A percentile compares a stretch with the other conserved stretches of the same genome.
These are phyloP conservation scores for Rhodotorula sp. DNA, from an alignment of 1,284 basidiomycete species.

Conservation along the genomic window DNA sequence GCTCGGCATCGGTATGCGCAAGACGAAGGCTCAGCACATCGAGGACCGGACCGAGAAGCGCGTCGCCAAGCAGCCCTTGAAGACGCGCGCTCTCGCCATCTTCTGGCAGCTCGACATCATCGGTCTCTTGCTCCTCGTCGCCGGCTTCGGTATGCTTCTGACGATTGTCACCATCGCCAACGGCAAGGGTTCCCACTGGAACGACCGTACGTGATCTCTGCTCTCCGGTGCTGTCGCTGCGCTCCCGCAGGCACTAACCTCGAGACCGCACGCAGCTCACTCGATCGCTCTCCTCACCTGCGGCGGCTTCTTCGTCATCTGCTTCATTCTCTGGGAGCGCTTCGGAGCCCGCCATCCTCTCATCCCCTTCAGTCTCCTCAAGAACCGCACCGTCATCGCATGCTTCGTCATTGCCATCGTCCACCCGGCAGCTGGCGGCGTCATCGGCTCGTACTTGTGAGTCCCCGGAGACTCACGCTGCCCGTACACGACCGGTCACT, in stretches of 20 bases:
- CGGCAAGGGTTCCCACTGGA: slow-evolving; percentile 46
- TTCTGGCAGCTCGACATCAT: slow-evolving; percentile 49
- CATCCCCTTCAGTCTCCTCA: slow-evolving; percentile 47
- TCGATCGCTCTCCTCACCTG: slow-evolving; percentile 47
- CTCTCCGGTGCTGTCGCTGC: not conserved
- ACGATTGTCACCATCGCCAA: slow-evolving; percentile 50
- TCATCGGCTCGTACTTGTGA: slow-evolving; percentile 46
- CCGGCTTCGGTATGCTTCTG: slow-evolving; percentile 48
- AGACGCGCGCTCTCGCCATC: slow-evolving; percentile 32
- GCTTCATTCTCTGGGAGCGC: slow-evolving; percentile 47
- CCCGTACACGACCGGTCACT: not conserved
- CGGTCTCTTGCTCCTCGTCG: slow-evolving; percentile 48
- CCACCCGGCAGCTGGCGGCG: slow-evolving; percentile 48
- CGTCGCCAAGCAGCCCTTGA: not conserved
- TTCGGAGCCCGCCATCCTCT: slow-evolving; percentile 47
- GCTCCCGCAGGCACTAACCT: not conserved
- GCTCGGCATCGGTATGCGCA: slow-evolving; percentile 39
- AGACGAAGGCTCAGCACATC: slow-evolving; percentile 16
- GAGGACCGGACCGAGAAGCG: not conserved
- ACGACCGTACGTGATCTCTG: slow-evolving; percentile 33
- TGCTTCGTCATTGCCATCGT: slow-evolving; percentile 46
- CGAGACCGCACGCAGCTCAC: slow-evolving; percentile 38
- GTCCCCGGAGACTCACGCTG: slow-evolving; percentile 20
- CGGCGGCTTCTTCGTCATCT: slow-evolving; percentile 42
- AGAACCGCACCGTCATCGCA: slow-evolving; percentile 47